Base-by-base conservation (phyloP, 2,329 filamentous ascomycete genomes). In the Aspergillus novofumigatus region DNA sequence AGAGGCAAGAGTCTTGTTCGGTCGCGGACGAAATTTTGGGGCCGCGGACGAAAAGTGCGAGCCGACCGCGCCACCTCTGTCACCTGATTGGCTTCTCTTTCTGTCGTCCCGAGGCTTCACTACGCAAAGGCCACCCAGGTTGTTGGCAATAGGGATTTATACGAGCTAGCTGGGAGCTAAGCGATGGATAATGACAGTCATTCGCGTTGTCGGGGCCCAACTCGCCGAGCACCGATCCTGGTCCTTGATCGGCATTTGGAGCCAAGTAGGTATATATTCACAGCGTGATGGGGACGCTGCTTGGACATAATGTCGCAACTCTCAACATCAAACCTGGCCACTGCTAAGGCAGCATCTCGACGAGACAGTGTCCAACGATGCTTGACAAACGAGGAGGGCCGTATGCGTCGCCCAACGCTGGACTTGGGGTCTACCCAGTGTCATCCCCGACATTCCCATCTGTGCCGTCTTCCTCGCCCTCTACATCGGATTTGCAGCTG, bases 371-470 rank as follows among this genome's bases (percentile, higher is more conserved):
- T 29, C 57, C 53, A 23, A 23, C 47, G 17, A 8, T 32, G 5
- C 55, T 23, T 14, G 61, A 65, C 3, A 63, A 25, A 21, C 67
- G 17, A 44, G 59, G 63, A 28, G 67, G 67, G 10, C 67, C 67
- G 0, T 76, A 77, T 58, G 53, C 68, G 26, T 65, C 72, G 2
- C 47, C 25, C 7, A 64, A 59, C 17, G 75, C 75, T 20, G 52
- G 51, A 6, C 41, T 75, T 7, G 76, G 76, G 73, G 86, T 25
- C 62, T 75, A 7, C 88, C 90, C 1, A 81, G 78, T 1, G 67
- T 79, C 3, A 60, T 67, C 2, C 74, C 88, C 60, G 89, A 92
- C 69, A 79, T 86, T 7, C 86, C 88, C 41, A 80, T 91, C 68
- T 83, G 78, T 59, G 78, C 81, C 53, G 81, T 90, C 56, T 83